A percentile compares a stretch with the other conserved stretches of the same genome.
These are phyloP conservation scores for Alternaria rosae DNA, from an alignment of 2,329 filamentous ascomycete genomes.

Conservation along the genomic window DNA sequence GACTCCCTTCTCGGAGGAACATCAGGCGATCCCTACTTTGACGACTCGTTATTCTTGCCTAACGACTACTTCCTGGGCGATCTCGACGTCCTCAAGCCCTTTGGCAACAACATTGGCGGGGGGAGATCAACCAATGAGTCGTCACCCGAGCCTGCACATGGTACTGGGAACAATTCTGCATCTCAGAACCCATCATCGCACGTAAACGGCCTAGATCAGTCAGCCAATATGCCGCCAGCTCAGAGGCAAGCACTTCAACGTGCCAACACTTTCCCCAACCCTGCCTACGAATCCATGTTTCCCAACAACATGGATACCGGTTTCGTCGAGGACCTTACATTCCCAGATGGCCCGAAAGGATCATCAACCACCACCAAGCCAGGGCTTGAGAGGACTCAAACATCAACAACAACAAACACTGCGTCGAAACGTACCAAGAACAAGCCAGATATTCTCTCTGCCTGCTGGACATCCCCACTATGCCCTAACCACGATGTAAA, in stretches of 20 bases:
- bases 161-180: constrained; percentile 23
- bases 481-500: constrained; percentile 51
- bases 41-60: constrained; percentile 47
- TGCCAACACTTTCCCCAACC: constrained; percentile 46
- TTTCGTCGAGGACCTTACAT: constrained; percentile 49
- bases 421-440: constrained; percentile 44
- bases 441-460: constrained; percentile 49
- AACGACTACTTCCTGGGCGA: constrained; percentile 53
- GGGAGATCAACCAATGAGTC: constrained; percentile 48
- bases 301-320: constrained; percentile 45
- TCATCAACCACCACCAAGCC: constrained; percentile 21
- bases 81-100: constrained; percentile 48
- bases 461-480: constrained; percentile 53
- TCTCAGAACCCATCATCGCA: constrained; percentile 38
- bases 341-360: constrained; percentile 45
- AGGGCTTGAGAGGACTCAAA: constrained; percentile 26
- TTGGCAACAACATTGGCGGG: constrained; percentile 40
- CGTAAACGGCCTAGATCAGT: constrained; percentile 28
- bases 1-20: constrained; percentile 38
- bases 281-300: constrained; percentile 47
- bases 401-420: constrained; percentile 22
- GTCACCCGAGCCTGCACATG: constrained; percentile 46
- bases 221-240: constrained; percentile 35
- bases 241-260: constrained; percentile 35
- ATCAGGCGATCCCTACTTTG: constrained; percentile 46